Evolutionary conservation across 1,284 basidiomycete genomes (phyloP), one percentile per base, ranked within the genome.

Genomic region (Rhodotorula sp.): DNA sequence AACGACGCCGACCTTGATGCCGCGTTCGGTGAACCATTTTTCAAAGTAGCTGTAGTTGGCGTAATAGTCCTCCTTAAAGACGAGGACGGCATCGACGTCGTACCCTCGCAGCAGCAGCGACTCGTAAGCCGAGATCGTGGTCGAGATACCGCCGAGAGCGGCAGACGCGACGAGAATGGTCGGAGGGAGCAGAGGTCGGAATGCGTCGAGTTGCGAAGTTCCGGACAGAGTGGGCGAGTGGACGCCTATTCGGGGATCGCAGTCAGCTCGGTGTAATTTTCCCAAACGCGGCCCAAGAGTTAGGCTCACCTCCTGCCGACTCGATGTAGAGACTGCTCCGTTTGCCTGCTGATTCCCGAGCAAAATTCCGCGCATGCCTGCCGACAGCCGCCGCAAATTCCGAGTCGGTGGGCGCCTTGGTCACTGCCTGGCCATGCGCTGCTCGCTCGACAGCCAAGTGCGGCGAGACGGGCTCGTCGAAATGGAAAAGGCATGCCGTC

Each of bases 101-200:
- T 94, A 97, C 17, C 95, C 95, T 12, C 93, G 88, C n/a, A 97
- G 81, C 6, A 88, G 79, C 17, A 98, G 87, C 20, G 93, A 91
- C 79, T 99, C 95, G 82, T 93, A 98, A 0, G 95, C 88, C 1
- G 93, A 88, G 67, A 97, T 88, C 0, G 95, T 98, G 0, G 94
- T 91, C 24, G 93, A 95, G 72, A 98, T 98, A 1, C 95, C 95
- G 24, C 95, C 95, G 3, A 99, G 88, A 68, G 88, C 88, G 0
- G 91, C 87, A 65, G 95, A 93, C 0, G 92, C 95, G 53, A 99
- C 84, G 6, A 99, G 85, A 68, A 98, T 83, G 0, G 90, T 90
- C 0, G 95, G 95, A 3, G 97, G 85, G 70, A 91, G 91, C 42
- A 92, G 86, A 1, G 91, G 88, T 3, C 94, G 86, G 77, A 93